Percentiles rank a stretch among this genome's conserved stretches.
phyloP scores from a whole-genome alignment of 257 asterid genomes.

The Solanum neorickii region DNA sequence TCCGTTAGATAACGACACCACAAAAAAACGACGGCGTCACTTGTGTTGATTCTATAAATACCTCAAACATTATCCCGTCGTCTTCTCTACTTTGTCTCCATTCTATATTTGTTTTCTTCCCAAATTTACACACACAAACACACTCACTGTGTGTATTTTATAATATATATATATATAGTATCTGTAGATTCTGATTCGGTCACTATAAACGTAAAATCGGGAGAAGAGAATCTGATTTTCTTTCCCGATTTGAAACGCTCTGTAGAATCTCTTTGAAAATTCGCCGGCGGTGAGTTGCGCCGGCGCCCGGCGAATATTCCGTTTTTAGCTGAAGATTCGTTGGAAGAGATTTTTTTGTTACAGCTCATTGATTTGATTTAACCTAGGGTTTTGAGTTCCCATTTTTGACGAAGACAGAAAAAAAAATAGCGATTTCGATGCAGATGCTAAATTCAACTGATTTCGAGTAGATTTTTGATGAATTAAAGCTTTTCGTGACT shows the following conservation, averaged over 20 bases:
- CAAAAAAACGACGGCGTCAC: constrained; percentile 34
- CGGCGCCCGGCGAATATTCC: background rate
- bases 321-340: background rate
- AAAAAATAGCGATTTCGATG: background rate
- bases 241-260: background rate
- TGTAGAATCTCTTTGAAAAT: background rate
- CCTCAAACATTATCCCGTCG: constrained; percentile 13
- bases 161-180: background rate
- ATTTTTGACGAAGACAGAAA: background rate
- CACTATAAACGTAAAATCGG: constrained; percentile 17
- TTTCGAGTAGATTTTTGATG: background rate
- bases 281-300: background rate
- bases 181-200: background rate
- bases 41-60: constrained; percentile 38
- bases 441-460: background rate
- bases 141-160: background rate
- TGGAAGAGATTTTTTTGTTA: background rate
- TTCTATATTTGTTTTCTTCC: constrained; percentile 14
- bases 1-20: constrained; percentile 37
- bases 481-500: background rate
- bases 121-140: background rate
- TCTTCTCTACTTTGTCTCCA: constrained; percentile 42
- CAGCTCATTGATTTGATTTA: background rate
- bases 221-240: constrained; percentile 9
- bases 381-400: background rate